These are phyloP conservation scores for Blastocystis sp. DNA, from an alignment of 352 stramenopile genomes.

Conservation along the genomic window DNA sequence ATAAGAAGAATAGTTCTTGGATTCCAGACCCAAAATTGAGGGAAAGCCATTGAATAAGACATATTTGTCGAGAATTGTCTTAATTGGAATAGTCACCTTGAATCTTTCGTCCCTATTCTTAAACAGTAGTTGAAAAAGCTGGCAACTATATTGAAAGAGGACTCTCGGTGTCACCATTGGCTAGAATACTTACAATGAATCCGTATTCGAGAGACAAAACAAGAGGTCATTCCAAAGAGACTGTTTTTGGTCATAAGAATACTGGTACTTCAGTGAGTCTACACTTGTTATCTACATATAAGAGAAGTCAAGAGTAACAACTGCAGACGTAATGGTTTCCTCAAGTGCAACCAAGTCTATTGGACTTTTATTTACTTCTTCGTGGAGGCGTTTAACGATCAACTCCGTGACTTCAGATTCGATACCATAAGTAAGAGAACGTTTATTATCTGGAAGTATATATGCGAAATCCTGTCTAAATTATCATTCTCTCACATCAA, in stretches of 20 bases:
- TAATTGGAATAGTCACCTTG: background rate
- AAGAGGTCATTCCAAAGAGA: constrained; percentile 2
- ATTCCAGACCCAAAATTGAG: background rate
- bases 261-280: background rate
- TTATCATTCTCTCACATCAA: too few relatives aligned
- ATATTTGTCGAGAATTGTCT: background rate
- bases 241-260: constrained; percentile 1
- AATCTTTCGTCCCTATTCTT: background rate
- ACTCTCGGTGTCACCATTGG: too few relatives aligned
- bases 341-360: background rate
- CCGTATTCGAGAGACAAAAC: background rate
- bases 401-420: too few relatives aligned
- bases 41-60: background rate
- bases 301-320: background rate
- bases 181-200: background rate
- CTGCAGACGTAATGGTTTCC: background rate
- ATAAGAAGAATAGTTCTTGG: background rate
- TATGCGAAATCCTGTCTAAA: too few relatives aligned
- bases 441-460: too few relatives aligned
- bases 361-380: background rate
- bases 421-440: too few relatives aligned
- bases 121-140: background rate
- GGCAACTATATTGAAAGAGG: too few relatives aligned
- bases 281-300: background rate
- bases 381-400: background rate